Evolutionary conservation across 176 grass and related monocot species (phyloP).

Genomic region (Canna indica): DNA sequence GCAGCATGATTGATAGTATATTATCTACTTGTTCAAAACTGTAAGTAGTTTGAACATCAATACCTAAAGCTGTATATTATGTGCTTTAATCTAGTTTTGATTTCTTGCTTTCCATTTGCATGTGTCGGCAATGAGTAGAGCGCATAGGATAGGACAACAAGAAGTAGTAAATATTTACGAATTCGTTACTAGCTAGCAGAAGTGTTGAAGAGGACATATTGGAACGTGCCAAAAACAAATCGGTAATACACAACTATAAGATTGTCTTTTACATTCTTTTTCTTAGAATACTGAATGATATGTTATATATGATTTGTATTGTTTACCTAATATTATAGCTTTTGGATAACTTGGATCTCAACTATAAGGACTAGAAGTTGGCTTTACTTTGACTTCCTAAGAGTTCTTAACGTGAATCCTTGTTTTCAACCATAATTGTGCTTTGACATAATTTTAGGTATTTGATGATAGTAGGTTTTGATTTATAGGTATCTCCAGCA

Average conservation of each 20-base stretch:
- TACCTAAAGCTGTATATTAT: too few relatives aligned
- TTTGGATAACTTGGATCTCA: slow-evolving; percentile 98
- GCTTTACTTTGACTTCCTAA: too few relatives aligned
- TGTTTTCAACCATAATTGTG: too few relatives aligned
- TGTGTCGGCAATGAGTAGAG: slow-evolving; percentile 93
- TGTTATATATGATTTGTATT: not conserved
- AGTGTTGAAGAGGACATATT: slow-evolving; percentile 99
- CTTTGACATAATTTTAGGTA: too few relatives aligned
- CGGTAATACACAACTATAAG: slow-evolving; percentile 29
- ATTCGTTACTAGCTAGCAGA: slow-evolving; percentile 90
- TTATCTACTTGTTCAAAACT: too few relatives aligned
- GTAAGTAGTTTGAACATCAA: too few relatives aligned
- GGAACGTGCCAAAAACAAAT: slow-evolving; percentile 95
- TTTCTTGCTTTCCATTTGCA: not conserved
- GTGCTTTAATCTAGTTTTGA: not conserved
- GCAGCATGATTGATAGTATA: too few relatives aligned
- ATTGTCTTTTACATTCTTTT: not conserved
- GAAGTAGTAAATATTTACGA: slow-evolving; percentile 96
- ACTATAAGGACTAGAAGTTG: too few relatives aligned
- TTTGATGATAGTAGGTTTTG: too few relatives aligned
- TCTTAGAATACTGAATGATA: slow-evolving; percentile 12
- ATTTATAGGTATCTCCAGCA: slow-evolving; percentile 46
- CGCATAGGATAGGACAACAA: slow-evolving; percentile 97
- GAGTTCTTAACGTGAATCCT: too few relatives aligned
- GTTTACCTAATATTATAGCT: slow-evolving; percentile 64